Evolutionary conservation across 2,329 filamentous ascomycete genomes (phyloP).

Genomic region (Pyrenophora graminea): DNA sequence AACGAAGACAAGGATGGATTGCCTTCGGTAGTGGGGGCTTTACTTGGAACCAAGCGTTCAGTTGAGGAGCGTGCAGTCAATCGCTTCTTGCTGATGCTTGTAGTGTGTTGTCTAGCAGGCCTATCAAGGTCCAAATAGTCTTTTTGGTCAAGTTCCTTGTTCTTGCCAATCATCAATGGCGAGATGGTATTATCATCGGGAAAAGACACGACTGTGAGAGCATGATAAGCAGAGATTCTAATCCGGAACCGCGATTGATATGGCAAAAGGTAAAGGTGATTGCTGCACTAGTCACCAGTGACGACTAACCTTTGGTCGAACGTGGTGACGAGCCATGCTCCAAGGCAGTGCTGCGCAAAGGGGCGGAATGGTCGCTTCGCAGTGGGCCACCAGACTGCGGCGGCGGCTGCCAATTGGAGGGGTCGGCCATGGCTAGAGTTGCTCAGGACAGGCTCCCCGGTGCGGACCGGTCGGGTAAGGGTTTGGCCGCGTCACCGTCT

Average conservation of each 20-base stretch:
- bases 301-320: slow-evolving; percentile 42
- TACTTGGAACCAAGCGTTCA: slow-evolving; percentile 36
- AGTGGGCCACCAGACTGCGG: slow-evolving; percentile 21
- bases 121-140: slow-evolving; percentile 50
- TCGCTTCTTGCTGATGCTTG: slow-evolving; percentile 48
- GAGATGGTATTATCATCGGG: slow-evolving; percentile 52
- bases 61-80: slow-evolving; percentile 50
- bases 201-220: slow-evolving; percentile 51
- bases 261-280: background rate
- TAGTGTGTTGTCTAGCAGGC: slow-evolving; percentile 40
- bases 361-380: slow-evolving; percentile 25
- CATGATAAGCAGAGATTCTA: slow-evolving; percentile 28
- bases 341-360: slow-evolving; percentile 18
- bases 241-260: background rate
- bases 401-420: slow-evolving; percentile 32
- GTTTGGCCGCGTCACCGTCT: slow-evolving; percentile 7
- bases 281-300: background rate
- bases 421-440: slow-evolving; percentile 28
- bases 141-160: slow-evolving; percentile 51
- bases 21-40: slow-evolving; percentile 25
- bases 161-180: slow-evolving; percentile 51
- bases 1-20: slow-evolving; percentile 39
- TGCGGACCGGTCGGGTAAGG: slow-evolving; percentile 1
- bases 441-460: background rate
- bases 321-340: slow-evolving; percentile 37